Evolutionary conservation across 768 basidiomycete genomes (phyloP), one percentile per base, ranked within the genome.

Genomic region (Cytidiella melzeri): DNA sequence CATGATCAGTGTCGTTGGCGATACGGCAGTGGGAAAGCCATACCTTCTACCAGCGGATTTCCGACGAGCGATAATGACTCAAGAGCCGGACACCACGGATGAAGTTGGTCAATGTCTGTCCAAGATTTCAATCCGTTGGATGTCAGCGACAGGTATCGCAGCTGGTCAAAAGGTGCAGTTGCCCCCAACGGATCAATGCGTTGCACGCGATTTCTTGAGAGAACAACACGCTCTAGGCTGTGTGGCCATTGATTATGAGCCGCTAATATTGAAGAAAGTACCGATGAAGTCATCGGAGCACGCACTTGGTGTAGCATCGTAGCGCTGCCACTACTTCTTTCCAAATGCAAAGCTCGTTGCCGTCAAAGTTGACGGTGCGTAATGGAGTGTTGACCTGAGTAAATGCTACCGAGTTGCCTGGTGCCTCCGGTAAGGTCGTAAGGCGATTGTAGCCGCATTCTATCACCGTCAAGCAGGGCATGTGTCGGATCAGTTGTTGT

Each of bases 361-460:
- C 71, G 58, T 90, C 87, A 36, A 92, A 67, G 64, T 92, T 91
- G 48, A 92, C 60, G 26, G 67, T 68, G 42, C 71, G 64, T 40
- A 90, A 47, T 5, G 24, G 50, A 9, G 54, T 57, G 44, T 67
- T 50, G 5, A 64, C 59, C 53, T 25, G 48, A 55, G 42, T 27
- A 18, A 37, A 30, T 13, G 10, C 23, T 18, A n/a, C 4, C 13
- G 0, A 7, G 19, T 48, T 24, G 28, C 20, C 37, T 48, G 12
- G 45, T 7, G 4, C 25, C 15, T 18, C 4, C 25, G 49, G 53
- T 45, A 80, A 64, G 20, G 53, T 61, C 19, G 60, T 56, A 41
- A 92, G 66, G 10, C 66, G 58, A 60, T 92, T 92, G 66, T 84
- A 79, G 10, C 87, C 90, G 55, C 87, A 62, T 67, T 92, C 87